These are phyloP conservation scores for Metschnikowia arizonensis DNA, from an alignment of 805 yeast genomes.

Conservation along the genomic window DNA sequence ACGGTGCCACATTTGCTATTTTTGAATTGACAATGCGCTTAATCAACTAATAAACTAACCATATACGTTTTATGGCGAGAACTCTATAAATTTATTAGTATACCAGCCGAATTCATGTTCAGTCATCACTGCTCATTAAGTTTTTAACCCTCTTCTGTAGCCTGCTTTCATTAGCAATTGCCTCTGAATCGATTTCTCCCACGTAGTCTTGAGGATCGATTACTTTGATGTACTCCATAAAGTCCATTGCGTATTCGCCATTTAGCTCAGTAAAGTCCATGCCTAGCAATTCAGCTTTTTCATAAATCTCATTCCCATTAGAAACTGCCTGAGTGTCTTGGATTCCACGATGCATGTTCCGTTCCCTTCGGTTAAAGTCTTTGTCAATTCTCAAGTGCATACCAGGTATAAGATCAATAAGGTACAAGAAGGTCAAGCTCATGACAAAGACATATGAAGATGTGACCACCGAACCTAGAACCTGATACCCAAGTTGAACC, in stretches of 20 bases:
- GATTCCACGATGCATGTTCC: conserved; percentile 14
- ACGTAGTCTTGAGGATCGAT: conserved; percentile 34
- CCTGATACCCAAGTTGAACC: conserved; percentile 39
- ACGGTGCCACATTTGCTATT: conserved; percentile 93
- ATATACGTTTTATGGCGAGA: neutral
- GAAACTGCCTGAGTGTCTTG: conserved; percentile 3
- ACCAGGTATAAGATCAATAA: conserved; percentile 39
- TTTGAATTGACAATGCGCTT: conserved; percentile 86
- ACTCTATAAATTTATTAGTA: neutral
- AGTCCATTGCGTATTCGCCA: conserved; percentile 40
- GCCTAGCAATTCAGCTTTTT: conserved; percentile 30
- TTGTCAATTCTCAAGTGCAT: conserved; percentile 41
- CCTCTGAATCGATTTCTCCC: conserved; percentile 15
- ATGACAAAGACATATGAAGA: conserved; percentile 33
- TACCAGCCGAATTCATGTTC: neutral
- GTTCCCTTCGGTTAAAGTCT: conserved; percentile 30
- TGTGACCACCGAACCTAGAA: conserved; percentile 34
- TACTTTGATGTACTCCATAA: conserved; percentile 36
- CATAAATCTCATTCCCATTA: conserved; percentile 8
- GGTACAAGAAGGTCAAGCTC: conserved; percentile 29
- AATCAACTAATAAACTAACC: conserved; percentile 26
- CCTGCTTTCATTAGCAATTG: conserved; percentile 4
- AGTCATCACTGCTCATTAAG: neutral
- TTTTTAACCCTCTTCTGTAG: conserved; percentile 4
- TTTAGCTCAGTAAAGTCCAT: conserved; percentile 38